Evolutionary conservation across 148 eudicot genomes (phyloP).

Genomic region (Nepenthes mirabilis): DNA sequence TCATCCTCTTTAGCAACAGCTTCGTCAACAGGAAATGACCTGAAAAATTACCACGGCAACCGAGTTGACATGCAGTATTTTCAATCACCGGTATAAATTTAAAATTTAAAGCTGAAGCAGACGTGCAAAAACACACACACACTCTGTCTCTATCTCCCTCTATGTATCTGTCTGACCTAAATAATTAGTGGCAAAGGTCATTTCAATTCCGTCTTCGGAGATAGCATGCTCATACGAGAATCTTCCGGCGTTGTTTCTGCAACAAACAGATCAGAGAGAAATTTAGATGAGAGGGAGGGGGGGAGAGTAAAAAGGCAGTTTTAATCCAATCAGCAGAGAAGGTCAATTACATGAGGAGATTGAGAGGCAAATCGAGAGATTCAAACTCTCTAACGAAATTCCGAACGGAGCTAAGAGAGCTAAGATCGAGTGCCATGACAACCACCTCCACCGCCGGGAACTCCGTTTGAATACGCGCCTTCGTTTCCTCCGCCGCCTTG

Average conservation of each 20-base stretch:
- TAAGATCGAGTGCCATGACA: conserved; percentile 77
- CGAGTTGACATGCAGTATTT: no score
- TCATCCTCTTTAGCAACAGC: conserved; percentile 55
- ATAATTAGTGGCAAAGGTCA: conserved; percentile 94
- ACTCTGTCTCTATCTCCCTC: no score
- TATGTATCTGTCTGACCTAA: conserved; percentile 25
- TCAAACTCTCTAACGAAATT: conserved; percentile 48
- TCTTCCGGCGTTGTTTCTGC: conserved; percentile 91
- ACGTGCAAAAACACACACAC: neutral
- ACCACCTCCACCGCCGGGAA: conserved; percentile 44
- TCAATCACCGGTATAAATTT: no score
- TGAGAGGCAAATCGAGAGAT: conserved; percentile 63
- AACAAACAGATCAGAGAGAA: neutral
- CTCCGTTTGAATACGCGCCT: conserved; percentile 47
- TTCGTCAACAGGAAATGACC: conserved; percentile 77
- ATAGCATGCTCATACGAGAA: conserved; percentile 66
- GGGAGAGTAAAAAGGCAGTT: neutral
- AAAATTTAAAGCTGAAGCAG: no score
- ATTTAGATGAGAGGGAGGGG: neutral
- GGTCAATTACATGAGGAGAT: conserved; percentile 64
- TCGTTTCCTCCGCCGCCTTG: conserved; percentile 72
- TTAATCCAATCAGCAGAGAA: neutral
- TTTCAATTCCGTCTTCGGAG: conserved; percentile 78
- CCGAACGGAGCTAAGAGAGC: conserved; percentile 63
- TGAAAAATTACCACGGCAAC: neutral